Evolutionary conservation across 2,329 filamentous ascomycete species (phyloP).

Genomic region (Neophaeococcomyces aloes): DNA sequence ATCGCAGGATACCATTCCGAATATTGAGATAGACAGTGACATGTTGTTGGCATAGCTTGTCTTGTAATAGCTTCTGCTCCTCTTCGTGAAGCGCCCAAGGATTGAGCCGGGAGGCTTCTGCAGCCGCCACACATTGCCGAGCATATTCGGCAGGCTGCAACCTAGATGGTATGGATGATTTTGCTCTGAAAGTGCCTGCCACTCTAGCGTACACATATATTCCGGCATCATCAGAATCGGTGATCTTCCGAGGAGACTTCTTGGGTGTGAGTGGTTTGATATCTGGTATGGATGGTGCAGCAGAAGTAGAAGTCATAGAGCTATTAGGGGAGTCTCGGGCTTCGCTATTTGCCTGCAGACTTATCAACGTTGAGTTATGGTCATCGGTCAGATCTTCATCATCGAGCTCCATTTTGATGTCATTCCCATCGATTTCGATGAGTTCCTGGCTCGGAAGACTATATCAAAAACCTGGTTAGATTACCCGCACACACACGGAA

Average conservation of each 20-base stretch:
- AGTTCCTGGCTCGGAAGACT: constrained; percentile 4
- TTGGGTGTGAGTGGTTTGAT: constrained; percentile 17
- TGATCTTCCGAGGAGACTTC: constrained; percentile 13
- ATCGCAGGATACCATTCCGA: constrained; percentile 78
- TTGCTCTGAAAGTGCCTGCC: constrained; percentile 52
- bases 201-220: constrained; percentile 24
- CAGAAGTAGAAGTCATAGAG: constrained; percentile 24
- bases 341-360: constrained; percentile 21
- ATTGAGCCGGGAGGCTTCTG: constrained; percentile 78
- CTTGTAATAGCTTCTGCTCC: constrained; percentile 69
- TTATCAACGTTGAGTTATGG: constrained; percentile 17
- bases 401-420: constrained; percentile 23
- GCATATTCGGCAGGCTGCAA: constrained; percentile 69
- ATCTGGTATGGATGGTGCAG: constrained; percentile 20
- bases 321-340: constrained; percentile 25
- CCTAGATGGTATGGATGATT: constrained; percentile 71
- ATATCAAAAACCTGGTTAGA: constrained; percentile 2
- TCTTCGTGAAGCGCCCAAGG: constrained; percentile 78
- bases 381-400: constrained; percentile 29
- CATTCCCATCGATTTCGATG: constrained; percentile 4
- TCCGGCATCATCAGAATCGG: constrained; percentile 11
- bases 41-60: constrained; percentile 75
- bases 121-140: constrained; percentile 80
- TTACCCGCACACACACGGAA: constrained; percentile 1
- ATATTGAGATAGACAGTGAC: constrained; percentile 95